These are phyloP conservation scores for Penicillium coprophilum DNA, from an alignment of 495 filamentous ascomycete genomes.

Conservation along the genomic window DNA sequence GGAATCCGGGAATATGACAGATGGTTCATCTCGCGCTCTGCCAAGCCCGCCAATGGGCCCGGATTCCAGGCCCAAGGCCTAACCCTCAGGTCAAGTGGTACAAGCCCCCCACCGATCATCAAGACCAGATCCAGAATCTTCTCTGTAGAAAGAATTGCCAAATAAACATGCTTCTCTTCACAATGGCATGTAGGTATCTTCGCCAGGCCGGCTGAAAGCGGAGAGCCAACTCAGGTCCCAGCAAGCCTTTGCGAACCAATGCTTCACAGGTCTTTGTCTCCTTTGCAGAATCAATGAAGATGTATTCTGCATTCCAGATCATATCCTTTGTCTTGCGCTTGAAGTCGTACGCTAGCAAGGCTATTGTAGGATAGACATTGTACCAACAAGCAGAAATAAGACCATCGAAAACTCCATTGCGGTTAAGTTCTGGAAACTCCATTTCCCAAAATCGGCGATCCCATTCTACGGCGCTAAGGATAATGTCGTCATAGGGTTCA, in stretches of 20 bases:
- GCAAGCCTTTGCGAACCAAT: slow-evolving; percentile 21
- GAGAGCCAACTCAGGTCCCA: slow-evolving; percentile 24
- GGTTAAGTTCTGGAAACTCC: slow-evolving; percentile 26
- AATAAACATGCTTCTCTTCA: slow-evolving; percentile 18
- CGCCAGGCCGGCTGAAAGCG: slow-evolving; percentile 25
- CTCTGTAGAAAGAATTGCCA: slow-evolving; percentile 23
- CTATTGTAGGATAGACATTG: slow-evolving; percentile 31
- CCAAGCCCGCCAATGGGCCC: too few species aligned
- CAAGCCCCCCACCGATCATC: not conserved
- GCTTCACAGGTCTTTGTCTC: slow-evolving; percentile 25
- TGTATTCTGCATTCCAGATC: slow-evolving; percentile 17
- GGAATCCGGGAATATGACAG: too few species aligned
- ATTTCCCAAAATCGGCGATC: slow-evolving; percentile 26
- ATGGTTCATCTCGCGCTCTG: too few species aligned
- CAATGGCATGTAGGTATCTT: slow-evolving; percentile 24
- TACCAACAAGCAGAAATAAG: slow-evolving; percentile 29
- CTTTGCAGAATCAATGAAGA: slow-evolving; percentile 21
- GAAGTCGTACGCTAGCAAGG: slow-evolving; percentile 24
- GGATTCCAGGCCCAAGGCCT: too few species aligned
- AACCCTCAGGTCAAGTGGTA: not conserved
- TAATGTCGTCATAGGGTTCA: slow-evolving; percentile 33
- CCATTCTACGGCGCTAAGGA: slow-evolving; percentile 22
- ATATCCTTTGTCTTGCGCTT: slow-evolving; percentile 25
- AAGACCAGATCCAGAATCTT: slow-evolving; percentile 21
- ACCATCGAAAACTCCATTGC: slow-evolving; percentile 23